Evolutionary conservation across 2,329 filamentous ascomycete genomes (phyloP), one percentile per base, ranked within the genome.

Genomic region (Cladophialophora bantiana): DNA sequence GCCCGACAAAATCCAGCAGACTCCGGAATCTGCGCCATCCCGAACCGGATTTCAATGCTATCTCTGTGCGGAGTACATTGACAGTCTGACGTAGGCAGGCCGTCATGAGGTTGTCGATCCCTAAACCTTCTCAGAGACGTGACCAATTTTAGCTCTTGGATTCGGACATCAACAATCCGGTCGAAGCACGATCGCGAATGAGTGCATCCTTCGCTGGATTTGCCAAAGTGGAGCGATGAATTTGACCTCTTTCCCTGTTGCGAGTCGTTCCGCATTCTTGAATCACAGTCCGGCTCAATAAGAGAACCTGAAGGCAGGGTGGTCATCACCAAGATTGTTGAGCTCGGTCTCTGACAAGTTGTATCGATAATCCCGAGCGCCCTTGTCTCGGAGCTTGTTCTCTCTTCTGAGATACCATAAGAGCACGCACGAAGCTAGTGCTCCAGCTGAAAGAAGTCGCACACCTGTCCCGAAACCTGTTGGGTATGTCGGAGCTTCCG

Each of bases 381-480:
- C 74, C 59, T 66, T 56, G 4, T 73, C 72, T 36, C 75, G 71
- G 35, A 70, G 68, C 64, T 67, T 73, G 62, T 80, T 79, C 62
- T 76, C 75, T 20, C 74, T 66, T 15, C 64, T 65, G 20, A 78
- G 60, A 68, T 75, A 77, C 5, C 71, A 68, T 45, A 78, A 71
- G 56, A 78, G 75, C 4, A 73, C 57, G 5, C 72, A 69, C 55
- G 75, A 77, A 2, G 75, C 62, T 9, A 74, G 4, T 2, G 73
- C 75, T 67, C 74, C 75, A 7, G 78, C 60, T 74, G 75, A 78
- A 7, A 77, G 54, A 69, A 78, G 71, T 0, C 66, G 77, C 2
- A 81, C 72, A 4, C 75, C 74, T 6, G 75, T 72, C 0, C 77
- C 76, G 55, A 78, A 81, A 1, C 79, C 80, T 0, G 76, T 75